Percentiles rank a stretch among this genome's conserved stretches.
These are phyloP conservation scores for Erodium trifolium DNA, from an alignment of 441 rosid species.

Conservation along the genomic window DNA sequence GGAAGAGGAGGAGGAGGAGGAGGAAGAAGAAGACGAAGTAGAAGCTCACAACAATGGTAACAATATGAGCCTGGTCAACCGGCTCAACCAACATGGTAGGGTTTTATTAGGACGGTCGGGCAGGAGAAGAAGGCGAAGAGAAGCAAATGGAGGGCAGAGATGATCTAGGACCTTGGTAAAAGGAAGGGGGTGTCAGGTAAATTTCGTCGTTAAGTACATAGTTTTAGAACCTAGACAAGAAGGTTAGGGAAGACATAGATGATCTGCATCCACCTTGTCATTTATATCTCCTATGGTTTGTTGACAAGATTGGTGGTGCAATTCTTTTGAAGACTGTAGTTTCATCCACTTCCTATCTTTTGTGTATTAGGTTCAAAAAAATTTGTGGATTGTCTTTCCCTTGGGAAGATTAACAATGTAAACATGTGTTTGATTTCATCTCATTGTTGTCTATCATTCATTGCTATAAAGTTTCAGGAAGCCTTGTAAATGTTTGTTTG, in stretches of 20 bases:
- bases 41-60: constrained; percentile 19
- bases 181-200: constrained; percentile 8
- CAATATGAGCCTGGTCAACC: constrained; percentile 46
- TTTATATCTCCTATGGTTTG: too few relatives aligned
- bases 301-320: constrained; percentile 15
- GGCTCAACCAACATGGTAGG: constrained; percentile 54
- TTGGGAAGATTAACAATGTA: constrained; percentile 16
- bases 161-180: constrained; percentile 13
- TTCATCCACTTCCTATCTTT: constrained; percentile 8
- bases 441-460: not conserved
- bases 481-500: not conserved
- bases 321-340: constrained; percentile 14
- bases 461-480: not conserved
- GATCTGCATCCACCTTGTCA: too few relatives aligned
- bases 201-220: constrained; percentile 6
- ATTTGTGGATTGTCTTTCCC: constrained; percentile 9
- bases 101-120: constrained; percentile 53
- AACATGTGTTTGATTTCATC: constrained; percentile 21
- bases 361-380: not conserved
- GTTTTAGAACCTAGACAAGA: constrained; percentile 13
- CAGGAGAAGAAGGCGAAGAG: constrained; percentile 69
- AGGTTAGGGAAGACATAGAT: constrained; percentile 6
- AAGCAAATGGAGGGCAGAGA: constrained; percentile 31
- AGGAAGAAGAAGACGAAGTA: constrained; percentile 21
- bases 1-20: not conserved